These are phyloP conservation scores for Ascocoryne sarcoides DNA, from an alignment of 2,329 filamentous ascomycete species.

Conservation along the genomic window DNA sequence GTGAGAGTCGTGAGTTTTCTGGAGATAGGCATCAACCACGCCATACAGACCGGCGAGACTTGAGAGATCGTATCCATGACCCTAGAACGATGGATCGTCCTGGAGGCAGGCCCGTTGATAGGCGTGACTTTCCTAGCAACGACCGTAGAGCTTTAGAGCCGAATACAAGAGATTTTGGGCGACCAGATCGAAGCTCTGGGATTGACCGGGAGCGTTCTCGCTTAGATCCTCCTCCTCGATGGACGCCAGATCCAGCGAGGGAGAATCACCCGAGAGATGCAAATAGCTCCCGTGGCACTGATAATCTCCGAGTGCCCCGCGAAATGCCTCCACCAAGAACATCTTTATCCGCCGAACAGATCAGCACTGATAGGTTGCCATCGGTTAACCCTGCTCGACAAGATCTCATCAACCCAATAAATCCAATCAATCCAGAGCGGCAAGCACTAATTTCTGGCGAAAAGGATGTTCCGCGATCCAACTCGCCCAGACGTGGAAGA, in stretches of 20 bases:
- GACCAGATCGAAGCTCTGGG: conserved; percentile 16
- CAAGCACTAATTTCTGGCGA: conserved; percentile 26
- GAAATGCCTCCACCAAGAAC: conserved; percentile 26
- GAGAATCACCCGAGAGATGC: conserved; percentile 22
- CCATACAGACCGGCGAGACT: conserved; percentile 26
- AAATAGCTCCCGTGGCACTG: conserved; percentile 16
- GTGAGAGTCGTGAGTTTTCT: conserved; percentile 18
- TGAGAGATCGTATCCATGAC: conserved; percentile 19
- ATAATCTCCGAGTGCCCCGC: conserved; percentile 24
- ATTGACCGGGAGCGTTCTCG: conserved; percentile 22
- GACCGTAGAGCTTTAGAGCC: conserved; percentile 23
- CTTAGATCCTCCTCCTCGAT: conserved; percentile 23
- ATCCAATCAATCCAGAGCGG: conserved; percentile 27
- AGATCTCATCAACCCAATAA: conserved; percentile 25
- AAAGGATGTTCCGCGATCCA: conserved; percentile 20
- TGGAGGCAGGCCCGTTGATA: conserved; percentile 23
- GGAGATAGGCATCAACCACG: conserved; percentile 24
- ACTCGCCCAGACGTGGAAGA: conserved; percentile 25
- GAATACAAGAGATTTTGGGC: conserved; percentile 23
- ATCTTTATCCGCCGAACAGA: conserved; percentile 16
- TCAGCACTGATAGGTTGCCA: conserved; percentile 20
- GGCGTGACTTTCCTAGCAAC: conserved; percentile 22
- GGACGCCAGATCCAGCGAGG: conserved; percentile 22
- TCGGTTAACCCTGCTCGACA: conserved; percentile 22
- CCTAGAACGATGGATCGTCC: conserved; percentile 17